Evolutionary conservation across 441 rosid genomes (phyloP).

Genomic region (Corymbia calophylla): DNA sequence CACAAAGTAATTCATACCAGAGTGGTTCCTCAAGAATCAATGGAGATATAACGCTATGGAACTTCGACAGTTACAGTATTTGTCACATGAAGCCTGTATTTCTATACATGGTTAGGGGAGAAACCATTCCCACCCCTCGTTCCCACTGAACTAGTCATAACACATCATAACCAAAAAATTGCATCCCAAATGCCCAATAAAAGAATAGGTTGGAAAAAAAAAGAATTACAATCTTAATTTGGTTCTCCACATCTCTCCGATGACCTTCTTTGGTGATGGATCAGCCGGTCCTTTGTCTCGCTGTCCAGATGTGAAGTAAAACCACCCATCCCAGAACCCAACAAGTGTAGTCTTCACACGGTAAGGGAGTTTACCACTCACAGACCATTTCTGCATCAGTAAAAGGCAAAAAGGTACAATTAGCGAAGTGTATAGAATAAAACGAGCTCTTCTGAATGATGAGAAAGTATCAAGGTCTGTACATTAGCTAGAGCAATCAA

Average conservation of each 20-base stretch:
- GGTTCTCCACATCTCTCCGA: conserved; percentile 91
- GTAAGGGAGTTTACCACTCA: conserved; percentile 78
- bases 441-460: not conserved
- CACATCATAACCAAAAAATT: not conserved
- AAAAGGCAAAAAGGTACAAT: not conserved
- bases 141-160: not conserved
- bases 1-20: not conserved
- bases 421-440: not conserved
- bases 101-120: not conserved
- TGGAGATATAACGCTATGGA: not conserved
- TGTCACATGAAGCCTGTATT: not conserved
- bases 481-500: not conserved
- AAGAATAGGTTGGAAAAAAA: not conserved
- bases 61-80: not conserved
- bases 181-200: not conserved
- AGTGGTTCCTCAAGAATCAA: not conserved
- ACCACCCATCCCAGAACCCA: conserved; percentile 73
- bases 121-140: not conserved
- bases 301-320: conserved; percentile 95
- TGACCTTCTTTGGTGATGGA: conserved; percentile 77
- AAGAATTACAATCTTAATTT: conserved; percentile 45
- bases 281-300: conserved; percentile 83
- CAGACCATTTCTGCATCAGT: conserved; percentile 75
- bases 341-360: conserved; percentile 90
- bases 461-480: not conserved